Evolutionary conservation across 2,329 filamentous ascomycete species (phyloP).

Genomic region (Diaporthe amygdali): DNA sequence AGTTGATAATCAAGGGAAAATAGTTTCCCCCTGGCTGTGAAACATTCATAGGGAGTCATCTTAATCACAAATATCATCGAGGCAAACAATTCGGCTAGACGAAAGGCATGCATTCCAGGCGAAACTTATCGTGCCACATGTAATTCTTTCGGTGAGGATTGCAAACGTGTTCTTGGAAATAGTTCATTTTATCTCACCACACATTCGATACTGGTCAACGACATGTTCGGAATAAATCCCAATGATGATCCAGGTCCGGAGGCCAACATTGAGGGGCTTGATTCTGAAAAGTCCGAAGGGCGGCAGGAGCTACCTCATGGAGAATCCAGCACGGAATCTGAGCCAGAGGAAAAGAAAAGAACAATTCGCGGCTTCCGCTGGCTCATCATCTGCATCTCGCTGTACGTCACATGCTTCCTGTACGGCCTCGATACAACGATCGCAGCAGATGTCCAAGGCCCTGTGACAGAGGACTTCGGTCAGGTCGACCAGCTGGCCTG

Average conservation of each 20-base stretch:
- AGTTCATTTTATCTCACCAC: too few relatives aligned
- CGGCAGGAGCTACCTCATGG: not conserved
- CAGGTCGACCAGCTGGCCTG: conserved; percentile 43
- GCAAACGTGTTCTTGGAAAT: too few relatives aligned
- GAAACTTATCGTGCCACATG: too few relatives aligned
- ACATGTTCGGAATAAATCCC: not conserved
- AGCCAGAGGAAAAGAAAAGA: not conserved
- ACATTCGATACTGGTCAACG: too few relatives aligned
- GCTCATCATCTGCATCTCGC: not conserved
- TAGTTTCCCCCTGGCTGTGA: not conserved
- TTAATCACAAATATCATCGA: not conserved
- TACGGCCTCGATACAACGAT: conserved; percentile 35
- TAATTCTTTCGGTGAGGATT: too few relatives aligned
- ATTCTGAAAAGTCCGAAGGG: not conserved
- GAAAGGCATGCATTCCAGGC: not conserved
- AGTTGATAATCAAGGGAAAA: too few relatives aligned
- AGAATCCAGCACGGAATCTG: not conserved
- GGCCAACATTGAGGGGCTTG: not conserved
- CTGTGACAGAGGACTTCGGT: conserved; percentile 41
- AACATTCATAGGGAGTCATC: not conserved
- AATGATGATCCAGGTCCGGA: not conserved
- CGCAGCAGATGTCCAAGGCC: conserved; percentile 50
- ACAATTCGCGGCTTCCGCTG: not conserved
- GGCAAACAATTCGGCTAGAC: not conserved
- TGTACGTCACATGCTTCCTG: conserved; percentile 13